These are phyloP conservation scores for Aspergillus neotritici DNA, from an alignment of 2,329 filamentous ascomycete species.

Conservation along the genomic window DNA sequence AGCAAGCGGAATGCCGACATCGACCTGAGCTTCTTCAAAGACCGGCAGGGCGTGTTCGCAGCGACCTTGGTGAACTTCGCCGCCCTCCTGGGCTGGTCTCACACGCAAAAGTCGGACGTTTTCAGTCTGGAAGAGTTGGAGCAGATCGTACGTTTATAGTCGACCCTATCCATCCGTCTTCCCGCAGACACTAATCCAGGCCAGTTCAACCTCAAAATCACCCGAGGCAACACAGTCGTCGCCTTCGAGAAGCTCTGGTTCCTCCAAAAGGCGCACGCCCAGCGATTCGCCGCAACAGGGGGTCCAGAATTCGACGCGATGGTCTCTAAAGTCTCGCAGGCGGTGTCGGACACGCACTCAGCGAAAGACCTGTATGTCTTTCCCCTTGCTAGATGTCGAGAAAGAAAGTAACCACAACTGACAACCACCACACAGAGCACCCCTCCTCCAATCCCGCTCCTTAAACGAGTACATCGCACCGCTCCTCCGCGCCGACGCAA, in stretches of 20 bases:
- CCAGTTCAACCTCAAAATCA: conserved; percentile 80
- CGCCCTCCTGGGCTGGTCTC: conserved; percentile 77
- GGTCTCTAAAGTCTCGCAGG: conserved; percentile 30
- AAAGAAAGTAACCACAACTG: conserved; percentile 4
- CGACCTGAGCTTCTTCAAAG: conserved; percentile 54
- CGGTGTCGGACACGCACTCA: conserved; percentile 20
- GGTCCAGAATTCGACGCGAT: conserved; percentile 40
- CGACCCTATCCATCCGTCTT: not conserved
- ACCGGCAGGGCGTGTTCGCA: conserved; percentile 55
- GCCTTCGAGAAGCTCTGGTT: conserved; percentile 72
- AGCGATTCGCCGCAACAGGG: conserved; percentile 42
- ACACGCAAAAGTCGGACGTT: conserved; percentile 61
- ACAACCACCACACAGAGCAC: conserved; percentile 15
- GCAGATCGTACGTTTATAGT: conserved; percentile 50
- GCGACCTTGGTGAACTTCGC: conserved; percentile 73
- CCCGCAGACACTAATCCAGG: not conserved
- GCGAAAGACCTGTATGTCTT: conserved; percentile 26
- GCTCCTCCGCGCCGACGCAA: conserved; percentile 50
- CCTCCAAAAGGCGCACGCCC: conserved; percentile 68
- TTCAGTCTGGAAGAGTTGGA: conserved; percentile 67
- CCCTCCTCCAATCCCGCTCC: conserved; percentile 27
- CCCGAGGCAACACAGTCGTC: conserved; percentile 81
- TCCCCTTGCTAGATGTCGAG: not conserved
- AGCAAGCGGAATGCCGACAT: conserved; percentile 77
- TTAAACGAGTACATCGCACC: conserved; percentile 45